Percentiles rank a stretch among this genome's conserved stretches.
These are phyloP conservation scores for Chaetoceros muelleri DNA, from an alignment of 108 stramenopile species.

Conservation along the genomic window DNA sequence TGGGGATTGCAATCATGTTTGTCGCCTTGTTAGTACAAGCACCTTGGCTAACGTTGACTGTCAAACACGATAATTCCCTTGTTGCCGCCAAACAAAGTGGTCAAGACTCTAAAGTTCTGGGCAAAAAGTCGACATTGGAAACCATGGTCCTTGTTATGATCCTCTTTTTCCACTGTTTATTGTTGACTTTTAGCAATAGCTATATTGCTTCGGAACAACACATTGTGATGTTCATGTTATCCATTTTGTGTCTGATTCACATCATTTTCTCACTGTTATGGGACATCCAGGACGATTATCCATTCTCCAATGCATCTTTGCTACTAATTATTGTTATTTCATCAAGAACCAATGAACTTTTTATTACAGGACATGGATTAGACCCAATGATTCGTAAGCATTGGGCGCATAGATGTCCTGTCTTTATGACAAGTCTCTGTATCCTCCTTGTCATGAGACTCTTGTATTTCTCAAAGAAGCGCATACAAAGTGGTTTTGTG, in stretches of 20 bases:
- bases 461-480: background rate
- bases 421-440: constrained; percentile 42
- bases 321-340: constrained; percentile 35
- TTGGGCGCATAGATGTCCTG: constrained; percentile 39
- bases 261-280: constrained; percentile 15
- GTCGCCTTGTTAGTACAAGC: constrained; percentile 24
- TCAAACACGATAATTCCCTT: background rate
- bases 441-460: constrained; percentile 29
- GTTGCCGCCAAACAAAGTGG: background rate
- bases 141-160: constrained; percentile 21
- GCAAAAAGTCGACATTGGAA: no score
- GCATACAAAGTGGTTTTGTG: background rate
- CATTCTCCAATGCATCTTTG: constrained; percentile 1
- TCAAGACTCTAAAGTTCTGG: constrained; percentile 7
- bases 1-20: constrained; percentile 40
- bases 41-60: constrained; percentile 1
- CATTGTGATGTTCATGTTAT: constrained; percentile 51
- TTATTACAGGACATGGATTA: constrained; percentile 63
- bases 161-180: constrained; percentile 48
- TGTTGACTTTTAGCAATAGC: constrained; percentile 71
- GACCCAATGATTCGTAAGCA: constrained; percentile 73
- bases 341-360: constrained; percentile 38
- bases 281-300: constrained; percentile 1
- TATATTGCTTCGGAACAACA: constrained; percentile 57
- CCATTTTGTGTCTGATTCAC: constrained; percentile 36